A percentile compares a stretch with the other conserved stretches of the same genome.
Evolutionary conservation across 257 asterid genomes (phyloP).

Genomic region (Osmanthus fragrans): DNA sequence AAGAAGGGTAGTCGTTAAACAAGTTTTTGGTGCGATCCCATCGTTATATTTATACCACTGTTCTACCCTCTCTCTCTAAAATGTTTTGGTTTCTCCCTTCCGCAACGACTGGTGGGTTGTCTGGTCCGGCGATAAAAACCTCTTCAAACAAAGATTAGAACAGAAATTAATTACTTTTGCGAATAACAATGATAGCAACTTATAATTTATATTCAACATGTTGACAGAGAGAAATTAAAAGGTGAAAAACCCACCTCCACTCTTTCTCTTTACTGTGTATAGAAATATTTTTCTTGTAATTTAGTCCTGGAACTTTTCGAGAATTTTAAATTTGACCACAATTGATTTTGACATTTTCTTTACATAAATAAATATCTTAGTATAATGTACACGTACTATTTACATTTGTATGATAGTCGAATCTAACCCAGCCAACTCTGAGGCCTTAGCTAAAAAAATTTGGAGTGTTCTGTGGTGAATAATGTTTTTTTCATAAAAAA

Average conservation of each 20-base stretch:
- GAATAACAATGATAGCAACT: constrained; percentile 35
- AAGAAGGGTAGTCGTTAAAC: constrained; percentile 32
- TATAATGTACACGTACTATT: not conserved
- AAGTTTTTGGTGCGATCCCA: constrained; percentile 59
- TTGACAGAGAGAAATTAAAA: constrained; percentile 5
- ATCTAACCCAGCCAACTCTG: too few relatives aligned
- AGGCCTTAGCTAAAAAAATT: too few relatives aligned
- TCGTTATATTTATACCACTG: constrained; percentile 27
- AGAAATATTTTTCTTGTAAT: not conserved
- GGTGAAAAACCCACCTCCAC: constrained; percentile 2
- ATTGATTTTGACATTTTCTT: not conserved
- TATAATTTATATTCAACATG: constrained; percentile 14
- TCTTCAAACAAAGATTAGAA: constrained; percentile 32
- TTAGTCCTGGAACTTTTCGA: not conserved
- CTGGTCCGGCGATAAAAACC: constrained; percentile 27
- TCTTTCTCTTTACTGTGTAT: constrained; percentile 27
- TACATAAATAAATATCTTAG: not conserved
- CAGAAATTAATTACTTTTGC: constrained; percentile 22
- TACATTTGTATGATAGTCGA: too few relatives aligned
- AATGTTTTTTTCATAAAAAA: too few relatives aligned
- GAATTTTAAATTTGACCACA: not conserved
- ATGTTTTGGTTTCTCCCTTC: constrained; percentile 24
- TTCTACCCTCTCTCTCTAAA: constrained; percentile 37
- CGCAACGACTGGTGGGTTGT: constrained; percentile 72
- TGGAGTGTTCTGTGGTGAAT: too few relatives aligned